A percentile compares a stretch with the other conserved stretches of the same genome.
Evolutionary conservation across 495 filamentous ascomycete genomes (phyloP).

Genomic region (Ascobolus immersus): DNA sequence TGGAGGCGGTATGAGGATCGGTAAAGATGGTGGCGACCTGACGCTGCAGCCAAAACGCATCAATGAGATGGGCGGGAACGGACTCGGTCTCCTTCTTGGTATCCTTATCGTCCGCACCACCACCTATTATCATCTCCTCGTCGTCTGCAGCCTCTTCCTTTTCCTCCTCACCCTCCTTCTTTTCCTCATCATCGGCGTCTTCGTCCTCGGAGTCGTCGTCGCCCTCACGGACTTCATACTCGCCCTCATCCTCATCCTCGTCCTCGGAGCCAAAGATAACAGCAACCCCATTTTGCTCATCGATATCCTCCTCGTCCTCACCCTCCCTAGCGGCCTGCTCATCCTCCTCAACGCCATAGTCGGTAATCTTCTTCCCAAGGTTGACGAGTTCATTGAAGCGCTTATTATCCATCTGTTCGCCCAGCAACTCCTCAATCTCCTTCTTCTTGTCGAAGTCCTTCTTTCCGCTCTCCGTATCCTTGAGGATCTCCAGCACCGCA

Average conservation of each 20-base stretch:
- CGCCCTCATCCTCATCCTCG: slow-evolving; percentile 64
- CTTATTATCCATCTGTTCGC: slow-evolving; percentile 54
- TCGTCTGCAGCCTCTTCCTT: slow-evolving; percentile 16
- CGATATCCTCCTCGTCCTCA: slow-evolving; percentile 42
- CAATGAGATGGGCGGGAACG: slow-evolving; percentile 63
- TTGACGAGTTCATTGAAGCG: slow-evolving; percentile 95
- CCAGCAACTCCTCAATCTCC: slow-evolving; percentile 81
- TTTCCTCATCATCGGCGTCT: slow-evolving; percentile 27
- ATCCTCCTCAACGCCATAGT: slow-evolving; percentile 92
- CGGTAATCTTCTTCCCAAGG: slow-evolving; percentile 94
- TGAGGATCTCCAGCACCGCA: slow-evolving; percentile 68
- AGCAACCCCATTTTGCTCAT: slow-evolving; percentile 85
- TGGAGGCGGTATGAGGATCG: slow-evolving; percentile 73
- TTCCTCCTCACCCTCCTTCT: slow-evolving; percentile 18
- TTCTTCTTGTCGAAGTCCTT: slow-evolving; percentile 98
- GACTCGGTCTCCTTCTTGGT: slow-evolving; percentile 31
- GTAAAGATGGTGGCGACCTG: slow-evolving; percentile 69
- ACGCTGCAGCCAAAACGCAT: slow-evolving; percentile 90
- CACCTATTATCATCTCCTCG: slow-evolving; percentile 58
- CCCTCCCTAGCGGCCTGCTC: slow-evolving; percentile 37
- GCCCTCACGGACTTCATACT: slow-evolving; percentile 42
- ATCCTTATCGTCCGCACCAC: slow-evolving; percentile 26
- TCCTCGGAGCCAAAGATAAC: slow-evolving; percentile 89
- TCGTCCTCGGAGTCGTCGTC: slow-evolving; percentile 28
- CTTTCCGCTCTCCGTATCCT: slow-evolving; percentile 53